These are phyloP conservation scores for Fistulinella prunicolor DNA, from an alignment of 768 basidiomycete species.

Conservation along the genomic window DNA sequence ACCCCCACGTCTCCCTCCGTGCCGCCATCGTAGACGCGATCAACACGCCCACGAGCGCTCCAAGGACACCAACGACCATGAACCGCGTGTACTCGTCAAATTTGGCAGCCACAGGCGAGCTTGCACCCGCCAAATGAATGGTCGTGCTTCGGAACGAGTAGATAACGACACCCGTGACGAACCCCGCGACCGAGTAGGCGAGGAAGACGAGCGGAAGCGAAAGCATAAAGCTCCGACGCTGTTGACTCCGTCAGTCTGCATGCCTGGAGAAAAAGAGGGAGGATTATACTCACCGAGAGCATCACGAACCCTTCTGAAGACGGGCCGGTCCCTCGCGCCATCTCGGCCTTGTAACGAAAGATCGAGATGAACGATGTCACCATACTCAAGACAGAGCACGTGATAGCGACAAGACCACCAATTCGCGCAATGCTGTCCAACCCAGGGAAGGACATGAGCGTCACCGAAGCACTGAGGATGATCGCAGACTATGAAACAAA, in stretches of 20 bases:
- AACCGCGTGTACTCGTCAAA: slow-evolving; percentile 63
- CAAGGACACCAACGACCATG: slow-evolving; percentile 62
- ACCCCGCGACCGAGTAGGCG: slow-evolving; percentile 66
- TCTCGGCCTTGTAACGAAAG: slow-evolving; percentile 65
- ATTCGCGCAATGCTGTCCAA: slow-evolving; percentile 62
- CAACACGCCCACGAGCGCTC: slow-evolving; percentile 60
- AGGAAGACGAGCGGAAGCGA: slow-evolving; percentile 75
- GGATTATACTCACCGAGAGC: slow-evolving; percentile 43
- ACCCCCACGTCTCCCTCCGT: slow-evolving; percentile 13
- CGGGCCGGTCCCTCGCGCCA: slow-evolving; percentile 48
- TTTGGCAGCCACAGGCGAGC: slow-evolving; percentile 34
- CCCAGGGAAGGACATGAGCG: slow-evolving; percentile 76
- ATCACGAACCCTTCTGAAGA: slow-evolving; percentile 57
- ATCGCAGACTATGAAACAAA: slow-evolving; percentile 60
- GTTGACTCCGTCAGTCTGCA: neutral
- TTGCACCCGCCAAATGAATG: slow-evolving; percentile 34
- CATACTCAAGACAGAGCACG: slow-evolving; percentile 70
- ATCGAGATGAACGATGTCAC: slow-evolving; percentile 65
- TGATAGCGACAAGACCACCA: slow-evolving; percentile 63
- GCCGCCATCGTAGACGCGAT: slow-evolving; percentile 44
- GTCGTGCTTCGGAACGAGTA: slow-evolving; percentile 61
- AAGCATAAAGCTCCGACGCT: slow-evolving; percentile 55
- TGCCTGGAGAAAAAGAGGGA: too few species aligned
- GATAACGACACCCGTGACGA: slow-evolving; percentile 60
- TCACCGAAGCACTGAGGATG: slow-evolving; percentile 77